phyloP scores from a whole-genome alignment of 768 basidiomycete species.

The Podaxis sp. region DNA sequence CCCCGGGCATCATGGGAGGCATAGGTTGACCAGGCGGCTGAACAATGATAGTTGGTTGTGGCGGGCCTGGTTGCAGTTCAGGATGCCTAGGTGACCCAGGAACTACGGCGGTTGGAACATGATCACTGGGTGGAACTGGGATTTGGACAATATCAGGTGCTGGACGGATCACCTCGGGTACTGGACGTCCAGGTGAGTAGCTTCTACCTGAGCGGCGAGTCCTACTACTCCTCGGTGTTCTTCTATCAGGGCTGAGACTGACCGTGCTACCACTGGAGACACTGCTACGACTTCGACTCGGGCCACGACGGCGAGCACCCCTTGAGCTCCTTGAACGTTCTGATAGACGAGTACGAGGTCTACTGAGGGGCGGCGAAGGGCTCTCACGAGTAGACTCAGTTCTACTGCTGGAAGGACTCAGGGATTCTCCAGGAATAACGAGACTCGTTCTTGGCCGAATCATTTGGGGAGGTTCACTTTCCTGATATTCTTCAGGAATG shows the following conservation, averaged over 20 bases:
- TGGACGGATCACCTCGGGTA: not conserved
- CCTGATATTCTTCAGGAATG: slow-evolving; percentile 19
- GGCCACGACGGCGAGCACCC: slow-evolving; percentile 9
- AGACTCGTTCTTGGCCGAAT: slow-evolving; percentile 4
- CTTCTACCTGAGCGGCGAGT: slow-evolving; percentile 12
- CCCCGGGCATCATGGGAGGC: slow-evolving; percentile 13
- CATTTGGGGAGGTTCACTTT: slow-evolving; percentile 6
- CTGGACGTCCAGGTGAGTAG: slow-evolving; percentile 5
- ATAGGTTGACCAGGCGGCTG: slow-evolving; percentile 25
- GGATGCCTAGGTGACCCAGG: slow-evolving; percentile 26
- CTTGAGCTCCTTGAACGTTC: slow-evolving; percentile 6
- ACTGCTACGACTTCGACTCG: slow-evolving; percentile 17
- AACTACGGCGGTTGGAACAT: slow-evolving; percentile 17
- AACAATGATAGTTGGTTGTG: slow-evolving; percentile 26
- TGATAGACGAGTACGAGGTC: slow-evolving; percentile 14
- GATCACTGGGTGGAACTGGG: slow-evolving; percentile 13
- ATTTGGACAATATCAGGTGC: slow-evolving; percentile 9
- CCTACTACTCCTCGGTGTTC: slow-evolving; percentile 14
- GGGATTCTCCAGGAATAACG: not conserved
- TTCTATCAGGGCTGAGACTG: slow-evolving; percentile 17
- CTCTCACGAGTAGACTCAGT: slow-evolving; percentile 1
- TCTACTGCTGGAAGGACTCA: slow-evolving; percentile 12
- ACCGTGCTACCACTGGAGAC: slow-evolving; percentile 17
- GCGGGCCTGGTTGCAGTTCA: slow-evolving; percentile 23
- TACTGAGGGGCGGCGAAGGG: not conserved